Conservation (phyloP, 2,329 filamentous ascomycete genomes). For the Alternaria dauci region DNA sequence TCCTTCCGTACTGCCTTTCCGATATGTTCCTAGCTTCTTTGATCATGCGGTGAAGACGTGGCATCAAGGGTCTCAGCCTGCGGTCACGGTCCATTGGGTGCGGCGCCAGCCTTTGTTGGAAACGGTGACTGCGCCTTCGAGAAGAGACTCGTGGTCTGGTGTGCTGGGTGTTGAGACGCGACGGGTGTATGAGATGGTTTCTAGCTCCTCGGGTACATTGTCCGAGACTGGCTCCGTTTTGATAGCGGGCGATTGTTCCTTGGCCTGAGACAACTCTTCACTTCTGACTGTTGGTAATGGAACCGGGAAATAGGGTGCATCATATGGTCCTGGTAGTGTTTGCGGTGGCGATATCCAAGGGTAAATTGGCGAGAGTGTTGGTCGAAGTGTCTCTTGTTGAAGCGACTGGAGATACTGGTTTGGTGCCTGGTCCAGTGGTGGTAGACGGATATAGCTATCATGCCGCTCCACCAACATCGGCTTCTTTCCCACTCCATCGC, state of each 20-base stretch:
- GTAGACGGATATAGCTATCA: not conserved
- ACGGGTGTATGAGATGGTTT: slow-evolving; percentile 34
- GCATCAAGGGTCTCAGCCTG: slow-evolving; percentile 31
- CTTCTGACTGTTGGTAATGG: slow-evolving; percentile 37
- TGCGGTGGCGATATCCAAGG: slow-evolving; percentile 46
- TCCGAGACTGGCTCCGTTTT: slow-evolving; percentile 14
- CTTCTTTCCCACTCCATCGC: not conserved
- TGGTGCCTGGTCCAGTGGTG: slow-evolving; percentile 5
- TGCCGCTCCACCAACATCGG: not conserved
- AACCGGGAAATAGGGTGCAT: slow-evolving; percentile 46
- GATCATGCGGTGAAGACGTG: slow-evolving; percentile 1
- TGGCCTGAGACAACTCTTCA: slow-evolving; percentile 19
- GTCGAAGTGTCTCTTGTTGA: slow-evolving; percentile 24
- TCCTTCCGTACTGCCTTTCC: not conserved
- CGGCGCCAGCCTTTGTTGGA: slow-evolving; percentile 45
- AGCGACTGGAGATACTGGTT: slow-evolving; percentile 26
- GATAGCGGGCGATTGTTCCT: slow-evolving; percentile 15
- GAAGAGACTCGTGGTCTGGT: slow-evolving; percentile 16
- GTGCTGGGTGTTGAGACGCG: slow-evolving; percentile 38
- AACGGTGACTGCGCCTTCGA: slow-evolving; percentile 40
- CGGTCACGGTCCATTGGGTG: slow-evolving; percentile 46
- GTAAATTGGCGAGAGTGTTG: slow-evolving; percentile 36
- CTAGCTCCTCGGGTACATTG: slow-evolving; percentile 4
- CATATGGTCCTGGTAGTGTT: slow-evolving; percentile 46
- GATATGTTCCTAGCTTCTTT: slow-evolving; percentile 2